phyloP scores from a whole-genome alignment of 169 alveolate species.

The Plasmodium ovale region DNA sequence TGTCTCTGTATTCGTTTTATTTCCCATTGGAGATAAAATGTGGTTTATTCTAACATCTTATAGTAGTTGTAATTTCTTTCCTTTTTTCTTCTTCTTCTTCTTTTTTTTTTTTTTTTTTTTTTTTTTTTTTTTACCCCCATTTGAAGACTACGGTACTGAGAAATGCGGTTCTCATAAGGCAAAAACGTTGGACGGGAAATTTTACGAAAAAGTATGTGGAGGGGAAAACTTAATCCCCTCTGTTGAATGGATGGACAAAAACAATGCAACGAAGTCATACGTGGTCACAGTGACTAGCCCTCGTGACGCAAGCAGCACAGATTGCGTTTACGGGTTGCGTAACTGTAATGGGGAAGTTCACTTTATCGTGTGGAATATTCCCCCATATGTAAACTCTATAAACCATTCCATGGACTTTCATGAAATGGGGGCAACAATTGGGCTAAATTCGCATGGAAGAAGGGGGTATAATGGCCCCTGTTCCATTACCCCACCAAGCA shows the following conservation, averaged over 20 bases:
- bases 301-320: too few relatives aligned
- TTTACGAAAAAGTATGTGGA: slow-evolving; percentile 36
- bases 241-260: slow-evolving; percentile 57
- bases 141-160: slow-evolving; percentile 21
- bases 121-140: neutral
- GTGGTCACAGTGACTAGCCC: slow-evolving; percentile 36
- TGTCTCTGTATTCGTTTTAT: too few relatives aligned
- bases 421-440: slow-evolving; percentile 18
- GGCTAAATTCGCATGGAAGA: slow-evolving; percentile 30
- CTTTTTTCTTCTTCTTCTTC: neutral
- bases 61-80: neutral
- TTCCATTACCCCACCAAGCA: neutral
- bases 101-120: neutral
- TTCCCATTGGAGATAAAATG: too few relatives aligned
- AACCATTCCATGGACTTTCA: slow-evolving; percentile 30
- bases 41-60: neutral
- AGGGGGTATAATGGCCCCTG: slow-evolving; percentile 38
- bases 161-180: slow-evolving; percentile 34
- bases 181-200: slow-evolving; percentile 22
- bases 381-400: slow-evolving; percentile 37
- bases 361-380: slow-evolving; percentile 61
- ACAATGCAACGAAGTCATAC: slow-evolving; percentile 51
- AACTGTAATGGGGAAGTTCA: slow-evolving; percentile 8
- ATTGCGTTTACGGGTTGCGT: too few relatives aligned
- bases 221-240: slow-evolving; percentile 40